Percentiles rank a stretch among this genome's conserved stretches.
These are phyloP conservation scores for Encephalitozoon intestinalis DNA, from an alignment of 371 early-diverging fungal genomes.

Conservation along the genomic window DNA sequence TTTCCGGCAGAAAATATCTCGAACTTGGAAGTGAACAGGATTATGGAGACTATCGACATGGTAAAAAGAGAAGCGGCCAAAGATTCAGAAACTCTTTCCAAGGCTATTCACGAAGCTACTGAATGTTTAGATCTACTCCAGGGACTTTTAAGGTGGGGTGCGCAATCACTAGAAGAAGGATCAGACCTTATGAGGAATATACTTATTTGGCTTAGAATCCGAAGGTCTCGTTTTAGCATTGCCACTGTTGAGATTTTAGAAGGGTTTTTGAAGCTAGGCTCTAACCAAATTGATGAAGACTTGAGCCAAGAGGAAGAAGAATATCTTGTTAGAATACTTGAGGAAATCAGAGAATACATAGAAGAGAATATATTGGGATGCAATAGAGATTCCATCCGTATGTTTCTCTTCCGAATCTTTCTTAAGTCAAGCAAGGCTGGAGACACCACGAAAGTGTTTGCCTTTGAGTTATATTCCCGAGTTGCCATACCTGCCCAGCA, in stretches of 20 bases:
- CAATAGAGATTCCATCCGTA: background rate
- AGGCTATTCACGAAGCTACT: background rate
- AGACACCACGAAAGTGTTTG: background rate
- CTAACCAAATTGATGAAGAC: background rate
- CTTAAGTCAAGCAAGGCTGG: background rate
- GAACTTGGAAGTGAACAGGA: background rate
- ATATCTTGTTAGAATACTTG: background rate
- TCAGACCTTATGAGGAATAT: background rate
- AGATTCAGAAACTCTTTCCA: background rate
- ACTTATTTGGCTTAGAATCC: background rate
- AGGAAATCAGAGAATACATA: background rate
- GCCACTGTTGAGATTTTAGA: background rate
- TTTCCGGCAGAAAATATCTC: background rate
- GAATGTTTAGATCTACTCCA: background rate
- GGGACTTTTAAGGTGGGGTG: background rate
- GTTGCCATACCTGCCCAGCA: no score
- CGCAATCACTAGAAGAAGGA: background rate
- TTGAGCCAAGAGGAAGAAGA: background rate
- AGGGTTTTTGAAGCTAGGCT: background rate
- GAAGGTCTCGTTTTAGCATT: background rate
- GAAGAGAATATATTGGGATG: background rate
- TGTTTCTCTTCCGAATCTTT: background rate
- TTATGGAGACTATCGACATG: background rate
- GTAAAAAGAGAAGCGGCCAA: background rate
- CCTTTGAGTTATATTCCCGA: background rate